Evolutionary conservation across 768 basidiomycete genomes (phyloP).

Genomic region (Naganishia vaughanmartiniae): DNA sequence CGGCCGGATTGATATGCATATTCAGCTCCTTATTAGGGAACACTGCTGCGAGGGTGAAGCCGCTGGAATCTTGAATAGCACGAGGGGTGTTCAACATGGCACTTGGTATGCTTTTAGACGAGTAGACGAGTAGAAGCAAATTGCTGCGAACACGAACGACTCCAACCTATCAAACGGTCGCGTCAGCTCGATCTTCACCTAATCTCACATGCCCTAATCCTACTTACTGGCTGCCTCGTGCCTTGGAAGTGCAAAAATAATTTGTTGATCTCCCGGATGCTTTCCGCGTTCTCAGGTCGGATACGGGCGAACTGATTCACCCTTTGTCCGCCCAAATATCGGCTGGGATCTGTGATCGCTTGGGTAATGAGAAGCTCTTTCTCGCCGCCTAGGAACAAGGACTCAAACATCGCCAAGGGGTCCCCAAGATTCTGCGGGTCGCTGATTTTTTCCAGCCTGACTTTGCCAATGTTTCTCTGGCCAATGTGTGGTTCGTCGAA

Average conservation of each 20-base stretch:
- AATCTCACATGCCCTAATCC: background rate
- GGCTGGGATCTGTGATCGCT: conserved; percentile 4
- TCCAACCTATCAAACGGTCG: background rate
- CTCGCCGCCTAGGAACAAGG: conserved; percentile 14
- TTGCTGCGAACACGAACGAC: conserved; percentile 13
- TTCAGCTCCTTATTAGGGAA: conserved; percentile 17
- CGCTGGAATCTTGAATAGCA: background rate
- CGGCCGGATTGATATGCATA: conserved; percentile 6
- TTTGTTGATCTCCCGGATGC: conserved; percentile 5
- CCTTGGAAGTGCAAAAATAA: background rate
- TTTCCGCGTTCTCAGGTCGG: conserved; percentile 6
- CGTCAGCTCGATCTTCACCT: background rate
- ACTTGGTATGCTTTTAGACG: conserved; percentile 9
- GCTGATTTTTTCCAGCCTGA: conserved; percentile 15
- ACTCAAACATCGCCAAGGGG: conserved; percentile 23
- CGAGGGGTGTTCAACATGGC: conserved; percentile 3
- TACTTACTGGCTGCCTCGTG: conserved; percentile 18
- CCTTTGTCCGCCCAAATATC: conserved; percentile 15
- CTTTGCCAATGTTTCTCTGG: conserved; percentile 12
- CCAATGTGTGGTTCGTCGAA: conserved; percentile 14
- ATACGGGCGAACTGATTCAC: conserved; percentile 21
- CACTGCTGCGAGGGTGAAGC: conserved; percentile 13
- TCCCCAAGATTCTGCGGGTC: conserved; percentile 3
- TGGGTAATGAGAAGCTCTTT: conserved; percentile 9
- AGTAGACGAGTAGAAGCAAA: conserved; percentile 15